Conservation (phyloP, 2,329 filamentous ascomycete genomes). For the Aureobasidium sp. region DNA sequence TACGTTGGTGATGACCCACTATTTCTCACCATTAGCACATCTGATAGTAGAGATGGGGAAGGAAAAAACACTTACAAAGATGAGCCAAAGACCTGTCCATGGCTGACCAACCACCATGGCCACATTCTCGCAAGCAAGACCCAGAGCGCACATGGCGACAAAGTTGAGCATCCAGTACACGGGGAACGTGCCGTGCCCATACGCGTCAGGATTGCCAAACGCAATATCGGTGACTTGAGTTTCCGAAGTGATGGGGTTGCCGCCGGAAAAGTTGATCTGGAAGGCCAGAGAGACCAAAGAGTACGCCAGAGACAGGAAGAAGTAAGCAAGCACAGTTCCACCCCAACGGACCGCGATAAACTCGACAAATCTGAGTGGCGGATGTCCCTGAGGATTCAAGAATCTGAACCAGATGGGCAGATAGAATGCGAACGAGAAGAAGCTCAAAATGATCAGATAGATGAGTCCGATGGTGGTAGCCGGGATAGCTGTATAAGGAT, state of each 20-base stretch:
- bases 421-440: slow-evolving; percentile 61
- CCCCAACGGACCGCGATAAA: slow-evolving; percentile 52
- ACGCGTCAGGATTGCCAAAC: slow-evolving; percentile 44
- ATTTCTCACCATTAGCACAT: not conserved
- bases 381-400: slow-evolving; percentile 48
- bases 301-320: slow-evolving; percentile 57
- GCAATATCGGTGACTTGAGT: slow-evolving; percentile 30
- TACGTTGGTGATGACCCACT: slow-evolving; percentile 55
- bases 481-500: slow-evolving; percentile 43
- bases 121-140: slow-evolving; percentile 58
- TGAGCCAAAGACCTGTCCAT: slow-evolving; percentile 57
- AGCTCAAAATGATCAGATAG: slow-evolving; percentile 60
- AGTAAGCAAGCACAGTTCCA: slow-evolving; percentile 51
- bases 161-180: slow-evolving; percentile 52
- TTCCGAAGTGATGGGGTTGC: slow-evolving; percentile 39
- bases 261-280: slow-evolving; percentile 50
- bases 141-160: slow-evolving; percentile 56
- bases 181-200: slow-evolving; percentile 51
- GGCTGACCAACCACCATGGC: slow-evolving; percentile 56
- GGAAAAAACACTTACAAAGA: slow-evolving; percentile 46
- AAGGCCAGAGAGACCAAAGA: slow-evolving; percentile 58
- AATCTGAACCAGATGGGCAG: slow-evolving; percentile 56
- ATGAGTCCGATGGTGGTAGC: slow-evolving; percentile 58
- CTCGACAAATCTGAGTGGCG: slow-evolving; percentile 52
- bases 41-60: not conserved